phyloP scores from a whole-genome alignment of 116 monocot genomes.

The Dioscorea cayenensis region DNA sequence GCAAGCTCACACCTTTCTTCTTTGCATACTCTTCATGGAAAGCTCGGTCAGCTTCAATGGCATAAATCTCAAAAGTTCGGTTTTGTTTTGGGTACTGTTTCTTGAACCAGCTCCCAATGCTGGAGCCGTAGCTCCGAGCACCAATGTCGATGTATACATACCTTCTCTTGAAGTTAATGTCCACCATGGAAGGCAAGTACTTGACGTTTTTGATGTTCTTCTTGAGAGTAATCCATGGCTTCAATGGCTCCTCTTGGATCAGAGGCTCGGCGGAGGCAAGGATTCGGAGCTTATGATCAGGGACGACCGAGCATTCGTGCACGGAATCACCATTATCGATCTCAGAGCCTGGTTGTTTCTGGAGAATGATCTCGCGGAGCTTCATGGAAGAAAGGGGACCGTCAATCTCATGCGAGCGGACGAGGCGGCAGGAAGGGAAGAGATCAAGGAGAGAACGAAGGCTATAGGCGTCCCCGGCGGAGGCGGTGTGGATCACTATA shows the following conservation, averaged over 20 bases:
- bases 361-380: conserved; percentile 5
- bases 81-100: conserved; percentile 98
- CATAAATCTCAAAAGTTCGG: conserved; percentile 75
- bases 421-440: conserved; percentile 12
- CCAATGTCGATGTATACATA: conserved; percentile 89
- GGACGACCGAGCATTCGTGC: conserved; percentile 40
- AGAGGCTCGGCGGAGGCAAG: conserved; percentile 60
- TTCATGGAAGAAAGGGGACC: neutral
- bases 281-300: conserved; percentile 47
- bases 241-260: conserved; percentile 75
- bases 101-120: conserved; percentile 96
- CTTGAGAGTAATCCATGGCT: conserved; percentile 95
- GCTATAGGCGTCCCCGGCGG: conserved; percentile 21
- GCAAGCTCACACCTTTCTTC: conserved; percentile 68
- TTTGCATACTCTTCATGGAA: conserved; percentile 68
- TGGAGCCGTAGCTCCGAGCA: conserved; percentile 88
- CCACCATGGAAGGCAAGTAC: conserved; percentile 68
- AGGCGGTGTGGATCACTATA: conserved; percentile 19
- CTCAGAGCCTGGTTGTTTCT: neutral
- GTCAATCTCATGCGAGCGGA: conserved; percentile 16
- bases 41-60: conserved; percentile 77
- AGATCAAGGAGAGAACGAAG: conserved; percentile 15
- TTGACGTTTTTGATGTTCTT: conserved; percentile 76
- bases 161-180: conserved; percentile 74
- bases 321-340: conserved; percentile 13